Base-by-base conservation (phyloP, 2,329 filamentous ascomycete species). In the Epichloe sp. region DNA sequence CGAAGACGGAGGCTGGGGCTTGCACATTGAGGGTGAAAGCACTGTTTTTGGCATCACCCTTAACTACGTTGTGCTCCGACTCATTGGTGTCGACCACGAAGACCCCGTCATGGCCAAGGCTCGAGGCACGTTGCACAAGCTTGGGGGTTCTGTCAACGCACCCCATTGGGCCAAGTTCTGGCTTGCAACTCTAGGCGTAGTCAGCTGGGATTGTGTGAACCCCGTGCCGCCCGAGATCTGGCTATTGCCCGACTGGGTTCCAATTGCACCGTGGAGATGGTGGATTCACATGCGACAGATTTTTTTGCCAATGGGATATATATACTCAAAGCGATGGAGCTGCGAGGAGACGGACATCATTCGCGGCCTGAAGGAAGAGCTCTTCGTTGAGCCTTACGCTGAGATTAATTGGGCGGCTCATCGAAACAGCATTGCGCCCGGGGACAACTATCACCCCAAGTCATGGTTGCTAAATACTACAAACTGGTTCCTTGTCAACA, bases 101-200 rank as follows among this genome's bases (percentile, higher is more conserved):
- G 86, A 97, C 48, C 82, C 86, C 14, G 73, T 86, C 42, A 87
- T 97, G 83, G 76, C 88, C 49, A 93, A 87, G 67, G 93, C 93
- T 2, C 80, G 94, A 54, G 83, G 77, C 1, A 85, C 83, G 19
- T 71, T 98, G 35, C 88, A 96, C 68, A 83, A 84, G 62, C 74
- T 97, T 41, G 93, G 93, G 91, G 91, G 93, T 31, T 88, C 88
- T 1, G 73, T 86, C 14, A 82, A 88, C 60, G 81, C 80, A 1
- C 94, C 93, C 21, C 93, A 97, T 64, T 98, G 93, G 93, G 81
- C 81, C n/a, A 98, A 98, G 64, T 94, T 94, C 67, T 96, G 90
- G 89, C 76, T 98, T 45, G 85, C 85, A 40, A 76, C 94, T 3
- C 69, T 98, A 54, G 89, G 89, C 15, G 78, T 97, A 4, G 82